Percentiles rank a stretch among this genome's conserved stretches.
These are phyloP conservation scores for Trichocladium uniseriatum DNA, from an alignment of 495 filamentous ascomycete genomes.

Conservation along the genomic window DNA sequence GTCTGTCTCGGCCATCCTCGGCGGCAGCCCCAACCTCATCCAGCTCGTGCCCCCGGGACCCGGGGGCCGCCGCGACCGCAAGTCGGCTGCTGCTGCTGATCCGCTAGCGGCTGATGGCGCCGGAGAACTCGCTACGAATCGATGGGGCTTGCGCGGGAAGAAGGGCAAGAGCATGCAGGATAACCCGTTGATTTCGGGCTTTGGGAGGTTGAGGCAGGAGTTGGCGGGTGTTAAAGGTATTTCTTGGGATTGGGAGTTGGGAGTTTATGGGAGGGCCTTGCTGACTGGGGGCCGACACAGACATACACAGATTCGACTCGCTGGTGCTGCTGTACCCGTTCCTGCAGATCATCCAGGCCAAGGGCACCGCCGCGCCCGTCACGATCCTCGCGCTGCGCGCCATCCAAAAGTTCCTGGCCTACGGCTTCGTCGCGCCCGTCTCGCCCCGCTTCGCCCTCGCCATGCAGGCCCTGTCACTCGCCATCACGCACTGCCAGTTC, in stretches of 20 bases:
- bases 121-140: slow-evolving; percentile 40
- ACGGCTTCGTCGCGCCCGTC: slow-evolving; percentile 73
- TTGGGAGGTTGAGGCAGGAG: slow-evolving; percentile 80
- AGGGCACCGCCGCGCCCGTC: slow-evolving; percentile 90
- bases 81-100: slow-evolving; percentile 18
- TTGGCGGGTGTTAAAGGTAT: slow-evolving; percentile 79
- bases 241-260: neutral
- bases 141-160: slow-evolving; percentile 91
- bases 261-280: neutral
- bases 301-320: slow-evolving; percentile 83
- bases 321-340: slow-evolving; percentile 89
- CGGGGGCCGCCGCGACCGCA: slow-evolving; percentile 26
- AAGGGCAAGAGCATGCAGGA: slow-evolving; percentile 98
- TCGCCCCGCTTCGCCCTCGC: slow-evolving; percentile 80
- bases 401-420: slow-evolving; percentile 96
- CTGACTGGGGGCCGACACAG: slow-evolving; percentile 32
- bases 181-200: slow-evolving; percentile 92
- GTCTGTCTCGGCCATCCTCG: slow-evolving; percentile 91
- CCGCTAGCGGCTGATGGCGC: slow-evolving; percentile 25
- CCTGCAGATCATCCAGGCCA: slow-evolving; percentile 92
- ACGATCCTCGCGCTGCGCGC: slow-evolving; percentile 89
- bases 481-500: slow-evolving; percentile 96
- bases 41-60: slow-evolving; percentile 39
- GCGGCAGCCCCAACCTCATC: slow-evolving; percentile 55
- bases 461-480: slow-evolving; percentile 90